Evolutionary conservation across 768 basidiomycete species (phyloP).

Genomic region (Phylloporus rhodoxanthus): DNA sequence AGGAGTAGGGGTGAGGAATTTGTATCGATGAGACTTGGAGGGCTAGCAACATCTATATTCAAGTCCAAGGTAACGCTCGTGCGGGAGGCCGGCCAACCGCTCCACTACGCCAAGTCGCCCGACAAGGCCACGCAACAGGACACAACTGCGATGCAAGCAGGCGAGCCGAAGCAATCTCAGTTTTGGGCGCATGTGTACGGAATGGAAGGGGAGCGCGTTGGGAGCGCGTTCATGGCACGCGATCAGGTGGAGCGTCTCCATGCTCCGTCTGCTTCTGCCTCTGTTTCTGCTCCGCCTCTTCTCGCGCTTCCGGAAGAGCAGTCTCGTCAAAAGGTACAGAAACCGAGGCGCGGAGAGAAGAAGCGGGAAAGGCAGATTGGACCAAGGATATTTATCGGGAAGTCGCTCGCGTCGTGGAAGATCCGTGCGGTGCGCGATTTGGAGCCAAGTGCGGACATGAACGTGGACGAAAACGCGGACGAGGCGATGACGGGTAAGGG

Average conservation of each 20-base stretch:
- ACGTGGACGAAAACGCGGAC: neutral
- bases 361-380: neutral
- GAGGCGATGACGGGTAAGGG: neutral
- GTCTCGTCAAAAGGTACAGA: neutral
- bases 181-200: constrained; percentile 35
- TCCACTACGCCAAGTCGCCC: neutral
- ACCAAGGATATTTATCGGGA: constrained; percentile 24
- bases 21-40: constrained; percentile 28
- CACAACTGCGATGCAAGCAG: neutral
- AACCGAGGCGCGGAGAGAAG: neutral
- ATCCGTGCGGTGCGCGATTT: constrained; percentile 20
- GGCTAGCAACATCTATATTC: constrained; percentile 17
- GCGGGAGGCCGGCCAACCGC: constrained; percentile 11
- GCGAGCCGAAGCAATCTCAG: neutral
- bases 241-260: constrained; percentile 4
- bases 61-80: constrained; percentile 23
- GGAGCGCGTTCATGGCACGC: constrained; percentile 22
- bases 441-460: constrained; percentile 11
- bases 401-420: constrained; percentile 20
- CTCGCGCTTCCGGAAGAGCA: neutral
- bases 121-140: neutral
- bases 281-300: neutral
- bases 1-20: constrained; percentile 43
- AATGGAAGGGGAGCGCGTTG: constrained; percentile 24
- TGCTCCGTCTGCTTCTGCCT: neutral